Conservation (phyloP, 306 rosid genomes). For the Lathyrus aphaca region DNA sequence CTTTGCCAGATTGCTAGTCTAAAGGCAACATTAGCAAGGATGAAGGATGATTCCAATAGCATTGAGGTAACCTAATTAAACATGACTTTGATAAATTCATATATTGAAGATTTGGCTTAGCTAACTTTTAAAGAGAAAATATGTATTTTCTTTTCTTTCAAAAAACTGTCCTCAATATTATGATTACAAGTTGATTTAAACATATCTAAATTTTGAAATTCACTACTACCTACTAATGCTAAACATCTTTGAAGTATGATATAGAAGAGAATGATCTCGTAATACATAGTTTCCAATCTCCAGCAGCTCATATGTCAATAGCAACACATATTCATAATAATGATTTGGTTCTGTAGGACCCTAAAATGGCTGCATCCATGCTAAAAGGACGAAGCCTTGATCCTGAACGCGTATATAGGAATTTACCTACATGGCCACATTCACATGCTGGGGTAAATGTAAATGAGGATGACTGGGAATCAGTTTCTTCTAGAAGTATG, state of each 20-base stretch:
- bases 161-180: not conserved
- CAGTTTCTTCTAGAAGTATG: conserved; percentile 48
- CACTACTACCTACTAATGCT: not conserved
- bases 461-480: conserved; percentile 65
- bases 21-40: conserved; percentile 65
- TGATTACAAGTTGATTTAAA: not conserved
- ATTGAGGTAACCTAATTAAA: conserved; percentile 51
- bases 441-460: conserved; percentile 30
- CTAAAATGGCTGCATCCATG: conserved; percentile 40
- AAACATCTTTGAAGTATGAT: not conserved
- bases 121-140: conserved; percentile 5
- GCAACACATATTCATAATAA: conserved; percentile 1
- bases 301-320: not conserved
- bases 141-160: not conserved
- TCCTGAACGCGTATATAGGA: conserved; percentile 50
- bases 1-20: conserved; percentile 65
- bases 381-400: conserved; percentile 74
- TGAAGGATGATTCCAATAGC: conserved; percentile 62
- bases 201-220: conserved; percentile 13
- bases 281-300: not conserved
- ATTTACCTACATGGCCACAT: conserved; percentile 52
- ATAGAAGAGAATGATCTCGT: conserved; percentile 2
- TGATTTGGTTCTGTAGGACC: conserved; percentile 44
- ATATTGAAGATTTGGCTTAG: conserved; percentile 12
- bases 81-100: not conserved